Base-by-base conservation (phyloP, 148 eudicot genomes). In the Fagopyrum esculentum region DNA sequence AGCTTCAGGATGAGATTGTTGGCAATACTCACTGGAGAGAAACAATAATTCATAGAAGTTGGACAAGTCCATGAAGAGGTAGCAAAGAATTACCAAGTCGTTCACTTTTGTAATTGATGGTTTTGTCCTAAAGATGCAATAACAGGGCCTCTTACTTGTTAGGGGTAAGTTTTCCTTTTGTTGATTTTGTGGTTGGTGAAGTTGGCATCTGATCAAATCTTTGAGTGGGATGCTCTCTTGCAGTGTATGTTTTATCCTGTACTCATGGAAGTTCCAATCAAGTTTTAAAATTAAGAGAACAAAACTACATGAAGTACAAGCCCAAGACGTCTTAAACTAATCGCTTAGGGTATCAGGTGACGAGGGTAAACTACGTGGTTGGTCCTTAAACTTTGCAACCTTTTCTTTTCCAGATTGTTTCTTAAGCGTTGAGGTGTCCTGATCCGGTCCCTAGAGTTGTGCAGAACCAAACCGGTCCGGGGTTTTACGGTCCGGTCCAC, bases 241-340 rank as follows among this genome's bases (percentile, higher is more conserved):
- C 77, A 59, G 80, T 78, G 59, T 68, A 66, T 35, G 78, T 59
- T 72, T 78, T 85, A 59, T 89, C 97, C 93, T 91, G 86, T 77
- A 64, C 52, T 49, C 60, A 73, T 17, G 66, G 71, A 49, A 1
- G 8, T 11, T 35, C n/a, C 43, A 73, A 57, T 66, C 22, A 70
- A 5, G 10, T 44, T 35, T 51, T 17, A 45, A 26, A 17, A 29
- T 13, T 57, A 73, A 35, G 45, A 73, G 40, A 30, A 52, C 43
- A 16, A 54, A 5, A 73, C 44, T n/a, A 43, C 12, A 15, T 55
- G 46, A 6, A 54, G 40, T 15, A 66, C 13, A 13, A 66, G 46
- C 15, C 46, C 71, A 22, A 22, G 26, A 22, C 26, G 26, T 22
- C 26, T 22, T 22, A 22, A 22, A 22, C 26, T 22, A 22, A 22